Percentiles rank a stretch among this genome's conserved stretches.
These are phyloP conservation scores for Styphnolobium japonicum DNA, from an alignment of 306 rosid genomes.

Conservation along the genomic window DNA sequence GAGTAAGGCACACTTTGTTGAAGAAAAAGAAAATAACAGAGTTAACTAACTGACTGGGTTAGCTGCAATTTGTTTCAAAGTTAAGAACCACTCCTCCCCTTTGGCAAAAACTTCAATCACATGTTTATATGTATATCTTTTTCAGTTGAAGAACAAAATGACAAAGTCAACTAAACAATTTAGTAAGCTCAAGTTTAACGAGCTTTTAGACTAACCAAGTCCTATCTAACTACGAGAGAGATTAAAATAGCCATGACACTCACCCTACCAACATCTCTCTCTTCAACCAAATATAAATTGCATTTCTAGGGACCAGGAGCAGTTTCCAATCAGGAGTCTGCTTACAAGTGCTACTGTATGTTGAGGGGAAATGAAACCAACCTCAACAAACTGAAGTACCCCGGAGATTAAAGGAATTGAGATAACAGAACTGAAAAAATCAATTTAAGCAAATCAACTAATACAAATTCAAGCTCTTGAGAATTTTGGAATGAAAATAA, in stretches of 20 bases:
- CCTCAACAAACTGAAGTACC: constrained; percentile 16
- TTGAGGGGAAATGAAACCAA: not conserved
- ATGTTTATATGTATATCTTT: not conserved
- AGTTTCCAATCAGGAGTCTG: not conserved
- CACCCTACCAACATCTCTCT: not conserved
- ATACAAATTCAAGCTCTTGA: constrained; percentile 21
- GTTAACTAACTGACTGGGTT: not conserved
- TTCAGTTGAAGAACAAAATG: constrained; percentile 18
- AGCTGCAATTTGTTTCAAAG: constrained; percentile 1
- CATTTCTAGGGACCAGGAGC: constrained; percentile 14
- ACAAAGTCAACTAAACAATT: constrained; percentile 18
- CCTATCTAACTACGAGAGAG: not conserved
- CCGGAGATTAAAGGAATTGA: not conserved
- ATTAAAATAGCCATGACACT: not conserved
- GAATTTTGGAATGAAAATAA: constrained; percentile 5
- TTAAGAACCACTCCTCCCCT: not conserved
- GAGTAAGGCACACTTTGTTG: not conserved
- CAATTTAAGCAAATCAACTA: constrained; percentile 17
- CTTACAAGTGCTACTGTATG: not conserved
- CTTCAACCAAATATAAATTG: not conserved
- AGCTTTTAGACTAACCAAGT: not conserved
- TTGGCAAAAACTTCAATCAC: not conserved
- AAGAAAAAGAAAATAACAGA: constrained; percentile 6
- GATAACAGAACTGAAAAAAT: not conserved
- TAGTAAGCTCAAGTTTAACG: not conserved